Evolutionary conservation across 1,139 yeast species (phyloP).

Genomic region (Yamadazyma taylorii): DNA sequence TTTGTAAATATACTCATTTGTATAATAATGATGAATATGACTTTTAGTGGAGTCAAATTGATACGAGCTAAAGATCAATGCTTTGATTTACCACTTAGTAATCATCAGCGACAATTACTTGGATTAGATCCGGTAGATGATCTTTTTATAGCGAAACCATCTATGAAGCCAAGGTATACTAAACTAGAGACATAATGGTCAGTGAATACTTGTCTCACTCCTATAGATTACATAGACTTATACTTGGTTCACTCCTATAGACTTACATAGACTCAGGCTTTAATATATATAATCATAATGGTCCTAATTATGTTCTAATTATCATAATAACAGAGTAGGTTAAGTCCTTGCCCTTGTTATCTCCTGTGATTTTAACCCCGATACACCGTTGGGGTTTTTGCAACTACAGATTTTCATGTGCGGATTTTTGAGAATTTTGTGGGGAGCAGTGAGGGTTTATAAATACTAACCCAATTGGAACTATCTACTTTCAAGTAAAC

Average conservation of each 20-base stretch:
- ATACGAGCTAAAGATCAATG: slow-evolving; percentile 41
- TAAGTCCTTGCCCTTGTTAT: no score
- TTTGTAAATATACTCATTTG: slow-evolving; percentile 8
- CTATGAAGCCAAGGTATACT: background rate
- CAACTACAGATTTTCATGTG: slow-evolving; percentile 1
- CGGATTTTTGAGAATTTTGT: slow-evolving; percentile 2
- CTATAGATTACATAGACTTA: background rate
- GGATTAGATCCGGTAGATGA: slow-evolving; percentile 26
- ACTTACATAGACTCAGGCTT: no score
- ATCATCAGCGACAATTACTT: slow-evolving; percentile 35
- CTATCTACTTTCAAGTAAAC: background rate
- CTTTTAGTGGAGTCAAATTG: slow-evolving; percentile 21
- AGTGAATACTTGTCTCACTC: no score
- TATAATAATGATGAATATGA: slow-evolving; percentile 7
- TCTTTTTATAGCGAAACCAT: background rate
- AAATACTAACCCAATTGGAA: background rate
- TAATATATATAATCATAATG: no score
- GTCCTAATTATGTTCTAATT: background rate
- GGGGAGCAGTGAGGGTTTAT: background rate
- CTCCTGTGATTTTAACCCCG: no score
- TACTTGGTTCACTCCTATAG: background rate
- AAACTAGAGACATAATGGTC: background rate
- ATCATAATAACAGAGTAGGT: no score
- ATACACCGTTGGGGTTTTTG: no score
- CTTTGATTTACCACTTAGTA: slow-evolving; percentile 40